Percentiles rank a stretch among this genome's conserved stretches.
These are phyloP conservation scores for Hemileccinum rubropunctum DNA, from an alignment of 768 basidiomycete species.

Conservation along the genomic window DNA sequence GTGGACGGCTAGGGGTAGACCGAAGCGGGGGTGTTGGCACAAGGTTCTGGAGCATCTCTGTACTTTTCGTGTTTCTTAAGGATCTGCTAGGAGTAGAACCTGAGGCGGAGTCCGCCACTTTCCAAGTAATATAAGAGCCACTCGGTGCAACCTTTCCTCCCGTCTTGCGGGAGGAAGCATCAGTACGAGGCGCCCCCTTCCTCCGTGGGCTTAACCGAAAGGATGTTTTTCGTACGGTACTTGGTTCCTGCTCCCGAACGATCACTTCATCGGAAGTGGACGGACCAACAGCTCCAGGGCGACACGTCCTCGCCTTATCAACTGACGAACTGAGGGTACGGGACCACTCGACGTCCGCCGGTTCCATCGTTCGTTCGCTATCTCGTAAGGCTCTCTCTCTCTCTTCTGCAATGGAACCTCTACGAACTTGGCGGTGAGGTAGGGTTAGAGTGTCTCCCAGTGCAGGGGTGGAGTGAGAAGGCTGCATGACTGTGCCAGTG, in stretches of 20 bases:
- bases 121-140: constrained; percentile 22
- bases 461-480: constrained; percentile 27
- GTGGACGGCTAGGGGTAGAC: constrained; percentile 29
- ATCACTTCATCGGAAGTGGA: constrained; percentile 22
- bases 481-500: constrained; percentile 20
- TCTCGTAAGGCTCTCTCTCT: constrained; percentile 24
- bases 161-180: constrained; percentile 8
- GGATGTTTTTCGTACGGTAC: constrained; percentile 10
- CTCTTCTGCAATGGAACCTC: constrained; percentile 27
- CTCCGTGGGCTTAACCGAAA: constrained; percentile 18
- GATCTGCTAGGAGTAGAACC: constrained; percentile 32
- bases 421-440: constrained; percentile 26
- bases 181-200: constrained; percentile 21
- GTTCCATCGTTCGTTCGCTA: constrained; percentile 20
- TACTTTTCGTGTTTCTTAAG: constrained; percentile 29
- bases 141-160: constrained; percentile 28
- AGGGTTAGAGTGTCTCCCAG: constrained; percentile 30
- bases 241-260: constrained; percentile 19
- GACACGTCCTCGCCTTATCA: constrained; percentile 15
- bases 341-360: constrained; percentile 18
- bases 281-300: constrained; percentile 13
- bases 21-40: constrained; percentile 23
- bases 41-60: constrained; percentile 26
- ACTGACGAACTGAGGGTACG: constrained; percentile 15
- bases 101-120: constrained; percentile 32